Base-by-base conservation (phyloP, 495 filamentous ascomycete genomes). In the Penicillium alfredii region DNA sequence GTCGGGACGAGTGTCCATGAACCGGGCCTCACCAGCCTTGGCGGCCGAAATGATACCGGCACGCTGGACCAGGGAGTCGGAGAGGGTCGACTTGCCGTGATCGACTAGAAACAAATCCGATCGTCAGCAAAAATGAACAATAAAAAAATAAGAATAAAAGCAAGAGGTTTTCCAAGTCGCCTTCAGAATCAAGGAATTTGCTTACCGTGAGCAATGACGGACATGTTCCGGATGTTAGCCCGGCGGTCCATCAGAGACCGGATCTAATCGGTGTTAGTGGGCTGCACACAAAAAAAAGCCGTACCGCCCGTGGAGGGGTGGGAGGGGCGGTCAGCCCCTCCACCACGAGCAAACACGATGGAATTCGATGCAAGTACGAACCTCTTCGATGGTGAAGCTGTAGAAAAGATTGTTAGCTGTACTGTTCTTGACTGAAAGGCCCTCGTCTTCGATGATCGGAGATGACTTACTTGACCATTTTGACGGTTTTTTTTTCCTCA, bases 301-400 rank as follows among this genome's bases (percentile, higher is more conserved):
- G 2, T 8, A n/a, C 23, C 11, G 23, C 2, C 22, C 23, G 8
- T 8, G 8, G 3, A 4, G n/a, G n/a, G n/a, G n/a, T n/a, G n/a
- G n/a, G n/a, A n/a, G n/a, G n/a, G n/a, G n/a, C n/a, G n/a, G n/a
- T n/a, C n/a, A n/a, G n/a, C n/a, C n/a, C n/a, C n/a, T n/a, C n/a
- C n/a, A n/a, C n/a, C n/a, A n/a, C n/a, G n/a, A n/a, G n/a, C n/a
- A n/a, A n/a, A n/a, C n/a, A n/a, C n/a, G n/a, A n/a, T n/a, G n/a
- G n/a, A n/a, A 25, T 8, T 2, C 3, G 5, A 2, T 9, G 23
- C 8, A 29, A 39, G 16, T 33, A 61, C 65, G 58, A 63, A 80
- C 87, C 81, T 95, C 87, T 64, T 96, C 88, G 72, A 95, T 81
- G 62, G 92, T 98, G 81, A 98, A 98, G 83, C 90, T 98, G 63